Conservation (phyloP, 1,284 basidiomycete species). For the Cutaneotrichosporon mucoides region DNA sequence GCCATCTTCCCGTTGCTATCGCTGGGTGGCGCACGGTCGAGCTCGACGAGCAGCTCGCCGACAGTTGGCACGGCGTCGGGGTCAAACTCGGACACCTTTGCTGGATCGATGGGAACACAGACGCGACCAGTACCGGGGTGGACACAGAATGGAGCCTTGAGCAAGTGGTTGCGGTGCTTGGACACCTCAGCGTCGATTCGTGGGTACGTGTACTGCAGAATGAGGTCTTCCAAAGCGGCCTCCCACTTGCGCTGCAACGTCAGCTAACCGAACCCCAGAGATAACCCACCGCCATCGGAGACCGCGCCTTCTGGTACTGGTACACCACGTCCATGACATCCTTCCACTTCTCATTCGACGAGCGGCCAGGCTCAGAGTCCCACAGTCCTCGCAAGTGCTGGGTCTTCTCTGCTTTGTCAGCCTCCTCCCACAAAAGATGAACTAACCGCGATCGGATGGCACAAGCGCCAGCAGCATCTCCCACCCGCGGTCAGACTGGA, state of each 20-base stretch:
- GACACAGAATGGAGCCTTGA: constrained; percentile 95
- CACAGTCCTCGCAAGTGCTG: constrained; percentile 59
- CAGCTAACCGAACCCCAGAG: too few relatives aligned
- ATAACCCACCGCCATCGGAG: not conserved
- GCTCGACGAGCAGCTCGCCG: constrained; percentile 71
- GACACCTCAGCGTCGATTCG: constrained; percentile 95
- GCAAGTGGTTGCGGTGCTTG: constrained; percentile 93
- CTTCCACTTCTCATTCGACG: constrained; percentile 68
- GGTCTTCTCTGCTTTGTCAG: constrained; percentile 43
- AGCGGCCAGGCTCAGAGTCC: constrained; percentile 55
- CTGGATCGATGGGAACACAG: constrained; percentile 87
- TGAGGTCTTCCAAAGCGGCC: constrained; percentile 71
- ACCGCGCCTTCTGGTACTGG: not conserved
- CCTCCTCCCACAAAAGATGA: too few relatives aligned
- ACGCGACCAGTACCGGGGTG: constrained; percentile 90
- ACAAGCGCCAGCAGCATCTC: constrained; percentile 70
- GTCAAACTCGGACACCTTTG: constrained; percentile 74
- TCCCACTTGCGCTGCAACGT: constrained; percentile 30
- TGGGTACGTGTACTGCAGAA: constrained; percentile 94
- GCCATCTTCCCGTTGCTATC: constrained; percentile 10
- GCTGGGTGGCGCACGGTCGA: constrained; percentile 48
- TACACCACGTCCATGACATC: constrained; percentile 52
- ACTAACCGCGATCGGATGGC: constrained; percentile 57
- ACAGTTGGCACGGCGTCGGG: constrained; percentile 84
- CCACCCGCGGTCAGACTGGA: constrained; percentile 66